These are phyloP conservation scores for Wallacemonas sp. DNA, from an alignment of 208 protist species.

Conservation along the genomic window DNA sequence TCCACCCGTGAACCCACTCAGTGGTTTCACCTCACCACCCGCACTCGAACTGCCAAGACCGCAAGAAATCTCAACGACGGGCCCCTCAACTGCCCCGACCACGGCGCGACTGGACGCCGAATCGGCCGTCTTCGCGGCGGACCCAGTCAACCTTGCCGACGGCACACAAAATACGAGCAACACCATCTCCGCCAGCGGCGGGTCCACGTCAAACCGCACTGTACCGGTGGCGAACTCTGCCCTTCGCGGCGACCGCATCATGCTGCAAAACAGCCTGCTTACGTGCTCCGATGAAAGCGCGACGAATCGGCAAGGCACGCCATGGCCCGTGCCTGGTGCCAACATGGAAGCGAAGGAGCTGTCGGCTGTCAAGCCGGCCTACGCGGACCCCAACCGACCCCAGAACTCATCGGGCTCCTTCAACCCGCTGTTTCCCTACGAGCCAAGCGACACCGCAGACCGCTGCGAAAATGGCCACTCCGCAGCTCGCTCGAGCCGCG, in stretches of 20 bases:
- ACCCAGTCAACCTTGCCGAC: neutral
- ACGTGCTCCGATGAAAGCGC: constrained; percentile 3
- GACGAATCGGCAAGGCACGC: neutral
- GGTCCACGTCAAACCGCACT: constrained; percentile 6
- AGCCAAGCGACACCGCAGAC: no score
- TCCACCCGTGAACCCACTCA: neutral
- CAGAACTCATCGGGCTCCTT: neutral
- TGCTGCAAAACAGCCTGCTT: constrained; percentile 15
- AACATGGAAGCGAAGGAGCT: neutral
- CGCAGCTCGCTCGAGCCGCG: no score
- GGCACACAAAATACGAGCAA: neutral
- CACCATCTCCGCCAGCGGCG: constrained; percentile 5
- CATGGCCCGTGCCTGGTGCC: neutral
- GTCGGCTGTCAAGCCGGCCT: neutral
- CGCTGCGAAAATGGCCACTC: no score
- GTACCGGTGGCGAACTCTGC: constrained; percentile 7
- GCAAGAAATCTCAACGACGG: no score
- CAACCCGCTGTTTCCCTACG: no score
- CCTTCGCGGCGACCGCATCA: constrained; percentile 9
- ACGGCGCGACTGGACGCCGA: no score
- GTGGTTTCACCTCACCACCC: neutral
- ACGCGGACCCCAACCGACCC: neutral
- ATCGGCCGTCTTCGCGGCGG: neutral
- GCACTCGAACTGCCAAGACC: neutral
- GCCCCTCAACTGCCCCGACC: no score